phyloP scores from a whole-genome alignment of 2,329 filamentous ascomycete species.

The Truncatella angustata region DNA sequence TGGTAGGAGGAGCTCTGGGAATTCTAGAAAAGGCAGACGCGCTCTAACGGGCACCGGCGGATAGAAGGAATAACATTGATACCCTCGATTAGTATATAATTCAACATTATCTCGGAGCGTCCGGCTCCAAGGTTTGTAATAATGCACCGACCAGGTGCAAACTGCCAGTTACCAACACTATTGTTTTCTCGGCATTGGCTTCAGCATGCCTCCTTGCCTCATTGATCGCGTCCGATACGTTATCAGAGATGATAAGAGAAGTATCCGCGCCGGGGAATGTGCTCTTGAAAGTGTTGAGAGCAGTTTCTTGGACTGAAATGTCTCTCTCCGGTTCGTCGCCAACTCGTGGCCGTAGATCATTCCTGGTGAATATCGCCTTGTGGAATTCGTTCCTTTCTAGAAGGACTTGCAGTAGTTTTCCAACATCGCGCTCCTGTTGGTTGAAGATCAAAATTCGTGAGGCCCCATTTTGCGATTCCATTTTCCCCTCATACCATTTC shows the following conservation, averaged over 20 bases:
- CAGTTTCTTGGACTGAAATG: slow-evolving; percentile 62
- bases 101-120: slow-evolving; percentile 15
- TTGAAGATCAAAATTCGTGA: slow-evolving; percentile 76
- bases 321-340: slow-evolving; percentile 56
- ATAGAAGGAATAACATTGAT: not conserved
- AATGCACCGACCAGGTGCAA: slow-evolving; percentile 80
- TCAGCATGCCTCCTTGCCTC: slow-evolving; percentile 45
- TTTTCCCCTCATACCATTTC: slow-evolving; percentile 67
- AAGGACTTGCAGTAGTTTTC: slow-evolving; percentile 18
- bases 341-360: slow-evolving; percentile 42
- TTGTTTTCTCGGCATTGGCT: slow-evolving; percentile 41
- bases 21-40: slow-evolving; percentile 47
- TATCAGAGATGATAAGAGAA: slow-evolving; percentile 60
- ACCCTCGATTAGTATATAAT: not conserved
- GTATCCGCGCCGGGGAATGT: slow-evolving; percentile 46
- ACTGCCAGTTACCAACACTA: slow-evolving; percentile 74
- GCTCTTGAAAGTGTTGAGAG: slow-evolving; percentile 59
- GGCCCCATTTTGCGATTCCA: slow-evolving; percentile 16
- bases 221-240: slow-evolving; percentile 68
- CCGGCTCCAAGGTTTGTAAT: slow-evolving; percentile 65
- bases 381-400: too few relatives aligned
- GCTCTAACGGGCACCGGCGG: slow-evolving; percentile 25
- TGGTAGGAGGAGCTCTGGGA: slow-evolving; percentile 55
- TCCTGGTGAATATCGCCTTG: slow-evolving; percentile 78
- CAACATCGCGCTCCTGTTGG: slow-evolving; percentile 63